Evolutionary conservation across 1,284 basidiomycete genomes (phyloP).

Genomic region (Pholiota adiposa): DNA sequence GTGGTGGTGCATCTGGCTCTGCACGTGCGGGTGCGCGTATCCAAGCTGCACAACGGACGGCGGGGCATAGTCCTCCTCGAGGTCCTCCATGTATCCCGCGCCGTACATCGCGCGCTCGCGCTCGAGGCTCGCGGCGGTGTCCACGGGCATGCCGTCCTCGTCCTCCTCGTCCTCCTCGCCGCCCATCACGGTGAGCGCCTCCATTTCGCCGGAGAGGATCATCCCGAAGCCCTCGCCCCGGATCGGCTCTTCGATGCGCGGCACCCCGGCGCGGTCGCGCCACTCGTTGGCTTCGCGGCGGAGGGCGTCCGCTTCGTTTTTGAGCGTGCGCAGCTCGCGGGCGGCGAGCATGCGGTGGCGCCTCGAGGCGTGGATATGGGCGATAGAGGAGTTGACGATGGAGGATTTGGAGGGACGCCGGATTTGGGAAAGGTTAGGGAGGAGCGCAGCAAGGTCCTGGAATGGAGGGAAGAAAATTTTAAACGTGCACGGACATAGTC

Average conservation of each 20-base stretch:
- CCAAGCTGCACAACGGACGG: neutral
- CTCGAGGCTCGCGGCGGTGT: slow-evolving; percentile 10
- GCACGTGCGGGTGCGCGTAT: slow-evolving; percentile 4
- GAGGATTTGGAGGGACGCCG: slow-evolving; percentile 92
- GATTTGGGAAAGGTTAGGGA: slow-evolving; percentile 88
- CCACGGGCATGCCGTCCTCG: slow-evolving; percentile 21
- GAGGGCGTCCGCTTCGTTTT: slow-evolving; percentile 79
- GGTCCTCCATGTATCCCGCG: slow-evolving; percentile 1
- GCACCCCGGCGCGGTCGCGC: slow-evolving; percentile 75
- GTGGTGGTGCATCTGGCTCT: slow-evolving; percentile 12
- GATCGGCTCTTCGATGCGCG: slow-evolving; percentile 69
- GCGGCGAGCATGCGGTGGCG: slow-evolving; percentile 80
- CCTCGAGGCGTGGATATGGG: slow-evolving; percentile 81
- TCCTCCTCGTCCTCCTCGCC: slow-evolving; percentile 56
- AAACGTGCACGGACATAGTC: neutral
- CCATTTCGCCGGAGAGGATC: slow-evolving; percentile 70
- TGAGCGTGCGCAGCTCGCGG: slow-evolving; percentile 75
- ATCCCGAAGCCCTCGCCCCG: slow-evolving; percentile 71
- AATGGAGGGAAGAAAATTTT: slow-evolving; percentile 6
- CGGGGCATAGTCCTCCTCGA: slow-evolving; percentile 17
- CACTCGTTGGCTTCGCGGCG: slow-evolving; percentile 87
- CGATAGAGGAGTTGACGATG: slow-evolving; percentile 92
- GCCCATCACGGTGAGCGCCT: slow-evolving; percentile 52
- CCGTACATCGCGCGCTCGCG: slow-evolving; percentile 7
- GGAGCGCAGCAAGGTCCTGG: slow-evolving; percentile 84